Evolutionary conservation across 2,329 filamentous ascomycete genomes (phyloP).

Genomic region (Xylaria sp.): DNA sequence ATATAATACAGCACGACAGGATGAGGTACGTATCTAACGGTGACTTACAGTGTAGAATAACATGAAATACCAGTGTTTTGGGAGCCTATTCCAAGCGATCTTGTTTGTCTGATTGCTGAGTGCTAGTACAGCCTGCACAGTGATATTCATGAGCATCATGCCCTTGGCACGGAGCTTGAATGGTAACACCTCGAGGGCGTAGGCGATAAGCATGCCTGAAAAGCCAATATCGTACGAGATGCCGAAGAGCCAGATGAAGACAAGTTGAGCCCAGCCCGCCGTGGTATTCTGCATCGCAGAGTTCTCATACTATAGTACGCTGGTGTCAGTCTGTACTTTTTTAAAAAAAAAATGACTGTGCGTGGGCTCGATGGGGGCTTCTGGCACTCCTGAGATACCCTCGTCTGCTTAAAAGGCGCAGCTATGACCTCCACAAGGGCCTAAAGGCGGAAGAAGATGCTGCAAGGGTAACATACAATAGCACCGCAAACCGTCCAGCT

Average conservation of each 20-base stretch:
- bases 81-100: conserved; percentile 64
- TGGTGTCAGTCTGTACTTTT: too few relatives aligned
- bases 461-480: conserved; percentile 33
- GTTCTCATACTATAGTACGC: conserved; percentile 49
- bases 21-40: background rate
- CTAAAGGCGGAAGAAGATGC: too few relatives aligned
- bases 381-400: too few relatives aligned
- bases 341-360: too few relatives aligned
- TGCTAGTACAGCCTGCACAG: conserved; percentile 65
- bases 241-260: conserved; percentile 65
- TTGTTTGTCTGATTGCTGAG: conserved; percentile 69
- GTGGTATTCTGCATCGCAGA: conserved; percentile 48
- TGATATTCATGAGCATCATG: conserved; percentile 69
- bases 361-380: too few relatives aligned
- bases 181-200: conserved; percentile 64
- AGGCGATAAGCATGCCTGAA: conserved; percentile 62
- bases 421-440: too few relatives aligned
- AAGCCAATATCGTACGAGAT: conserved; percentile 66
- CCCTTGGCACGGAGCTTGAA: conserved; percentile 64
- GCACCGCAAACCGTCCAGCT: conserved; percentile 60
- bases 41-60: conserved; percentile 64
- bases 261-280: conserved; percentile 60
- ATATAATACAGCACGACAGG: background rate
- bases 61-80: conserved; percentile 68
- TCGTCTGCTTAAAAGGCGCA: too few relatives aligned